Evolutionary conservation across 2,329 filamentous ascomycete genomes (phyloP).

Genomic region (Helminthosporium solani): DNA sequence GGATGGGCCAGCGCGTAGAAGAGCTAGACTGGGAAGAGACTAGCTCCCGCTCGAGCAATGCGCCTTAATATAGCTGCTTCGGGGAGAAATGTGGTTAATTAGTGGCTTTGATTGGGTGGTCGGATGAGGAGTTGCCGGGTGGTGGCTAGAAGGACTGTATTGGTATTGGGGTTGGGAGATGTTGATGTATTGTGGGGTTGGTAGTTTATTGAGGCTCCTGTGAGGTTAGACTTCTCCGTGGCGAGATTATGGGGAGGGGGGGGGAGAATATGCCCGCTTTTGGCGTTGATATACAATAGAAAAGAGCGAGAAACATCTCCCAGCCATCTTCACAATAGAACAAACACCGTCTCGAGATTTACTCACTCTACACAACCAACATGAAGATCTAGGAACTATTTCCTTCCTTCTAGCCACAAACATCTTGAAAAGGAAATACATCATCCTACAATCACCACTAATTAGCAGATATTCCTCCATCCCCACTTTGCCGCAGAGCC

Average conservation of each 20-base stretch:
- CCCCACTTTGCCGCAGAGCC: slow-evolving; percentile 27
- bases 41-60: not conserved
- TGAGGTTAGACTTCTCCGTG: too few relatives aligned
- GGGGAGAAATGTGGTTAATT: not conserved
- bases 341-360: too few relatives aligned
- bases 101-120: not conserved
- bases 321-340: too few relatives aligned
- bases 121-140: not conserved
- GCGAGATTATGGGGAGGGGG: too few relatives aligned
- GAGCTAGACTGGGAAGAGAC: not conserved
- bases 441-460: not conserved
- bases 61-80: slow-evolving; percentile 4
- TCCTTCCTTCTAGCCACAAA: too few relatives aligned
- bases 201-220: not conserved
- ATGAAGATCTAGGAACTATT: not conserved
- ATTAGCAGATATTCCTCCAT: not conserved
- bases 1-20: not conserved
- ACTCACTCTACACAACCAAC: not conserved
- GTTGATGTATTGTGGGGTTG: not conserved
- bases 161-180: not conserved
- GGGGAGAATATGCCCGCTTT: too few relatives aligned
- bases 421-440: not conserved
- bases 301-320: too few relatives aligned
- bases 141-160: not conserved
- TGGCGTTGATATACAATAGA: too few relatives aligned